phyloP scores from a whole-genome alignment of 2,329 filamentous ascomycete species.

The Cladorrhinum sp. region DNA sequence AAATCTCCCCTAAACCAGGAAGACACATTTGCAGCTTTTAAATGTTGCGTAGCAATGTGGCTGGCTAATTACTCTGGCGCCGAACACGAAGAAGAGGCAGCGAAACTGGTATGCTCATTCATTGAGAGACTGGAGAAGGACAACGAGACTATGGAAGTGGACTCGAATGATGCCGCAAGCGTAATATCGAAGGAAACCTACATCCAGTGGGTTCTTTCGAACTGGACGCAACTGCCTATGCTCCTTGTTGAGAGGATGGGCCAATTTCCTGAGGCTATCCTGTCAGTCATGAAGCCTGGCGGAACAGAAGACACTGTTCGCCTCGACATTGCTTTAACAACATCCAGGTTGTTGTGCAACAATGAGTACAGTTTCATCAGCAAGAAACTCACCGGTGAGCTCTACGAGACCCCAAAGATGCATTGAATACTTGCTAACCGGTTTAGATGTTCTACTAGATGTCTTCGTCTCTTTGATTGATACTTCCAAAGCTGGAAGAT shows the following conservation, averaged over 20 bases:
- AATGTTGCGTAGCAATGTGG: conserved; percentile 32
- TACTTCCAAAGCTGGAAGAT: conserved; percentile 19
- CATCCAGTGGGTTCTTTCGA: conserved; percentile 24
- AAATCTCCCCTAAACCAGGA: conserved; percentile 22
- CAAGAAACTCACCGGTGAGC: conserved; percentile 23
- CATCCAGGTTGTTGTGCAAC: conserved; percentile 14
- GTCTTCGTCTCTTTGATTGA: conserved; percentile 19
- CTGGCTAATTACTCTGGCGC: conserved; percentile 28
- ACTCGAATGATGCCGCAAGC: background rate
- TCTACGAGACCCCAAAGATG: background rate
- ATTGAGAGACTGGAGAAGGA: conserved; percentile 27
- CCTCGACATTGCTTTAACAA: conserved; percentile 5
- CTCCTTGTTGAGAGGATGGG: conserved; percentile 19
- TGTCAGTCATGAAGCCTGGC: conserved; percentile 4
- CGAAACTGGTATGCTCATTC: conserved; percentile 27
- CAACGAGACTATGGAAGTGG: background rate
- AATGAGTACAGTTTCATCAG: conserved; percentile 24
- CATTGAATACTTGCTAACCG: background rate
- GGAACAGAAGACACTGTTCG: conserved; percentile 1
- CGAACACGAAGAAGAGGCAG: conserved; percentile 28
- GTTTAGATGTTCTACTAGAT: conserved; percentile 15
- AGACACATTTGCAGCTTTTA: conserved; percentile 33
- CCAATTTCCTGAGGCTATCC: conserved; percentile 14
- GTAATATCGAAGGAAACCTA: conserved; percentile 16
- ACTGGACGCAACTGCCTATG: conserved; percentile 19